phyloP scores from a whole-genome alignment of 768 basidiomycete species.

The Trametes sanguinea region DNA sequence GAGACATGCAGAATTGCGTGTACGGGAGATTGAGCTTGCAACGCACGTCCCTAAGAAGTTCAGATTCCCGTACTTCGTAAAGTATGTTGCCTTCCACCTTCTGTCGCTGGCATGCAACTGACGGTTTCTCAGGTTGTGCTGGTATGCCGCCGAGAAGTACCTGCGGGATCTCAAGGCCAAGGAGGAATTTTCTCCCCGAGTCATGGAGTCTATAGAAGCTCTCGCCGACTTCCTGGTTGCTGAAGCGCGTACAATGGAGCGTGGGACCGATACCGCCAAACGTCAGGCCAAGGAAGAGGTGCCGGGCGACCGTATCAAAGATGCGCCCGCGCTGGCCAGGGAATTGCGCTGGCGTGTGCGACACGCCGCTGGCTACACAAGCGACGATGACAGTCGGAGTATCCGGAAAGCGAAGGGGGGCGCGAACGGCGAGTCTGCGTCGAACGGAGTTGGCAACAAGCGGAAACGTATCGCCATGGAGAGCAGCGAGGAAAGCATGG shows the following conservation, averaged over 20 bases:
- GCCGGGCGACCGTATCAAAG: constrained; percentile 79
- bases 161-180: constrained; percentile 67
- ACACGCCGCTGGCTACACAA: constrained; percentile 57
- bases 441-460: constrained; percentile 31
- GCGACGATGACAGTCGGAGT: constrained; percentile 63
- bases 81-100: constrained; percentile 19
- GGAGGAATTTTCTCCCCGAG: constrained; percentile 54
- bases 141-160: constrained; percentile 88
- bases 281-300: constrained; percentile 82
- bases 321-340: constrained; percentile 76
- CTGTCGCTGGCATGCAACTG: background rate
- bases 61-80: constrained; percentile 31
- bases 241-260: constrained; percentile 74
- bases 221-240: constrained; percentile 80
- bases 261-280: constrained; percentile 66
- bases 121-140: constrained; percentile 62
- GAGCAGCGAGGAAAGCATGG: constrained; percentile 22
- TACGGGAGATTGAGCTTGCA: constrained; percentile 88
- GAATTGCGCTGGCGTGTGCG: constrained; percentile 85
- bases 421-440: constrained; percentile 37
- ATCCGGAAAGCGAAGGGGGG: constrained; percentile 43
- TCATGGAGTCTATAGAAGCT: constrained; percentile 68
- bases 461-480: constrained; percentile 30
- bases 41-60: constrained; percentile 84
- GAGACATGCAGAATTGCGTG: constrained; percentile 65